phyloP scores from a whole-genome alignment of 2,329 filamentous ascomycete species.

The Sclerotinia nivalis region DNA sequence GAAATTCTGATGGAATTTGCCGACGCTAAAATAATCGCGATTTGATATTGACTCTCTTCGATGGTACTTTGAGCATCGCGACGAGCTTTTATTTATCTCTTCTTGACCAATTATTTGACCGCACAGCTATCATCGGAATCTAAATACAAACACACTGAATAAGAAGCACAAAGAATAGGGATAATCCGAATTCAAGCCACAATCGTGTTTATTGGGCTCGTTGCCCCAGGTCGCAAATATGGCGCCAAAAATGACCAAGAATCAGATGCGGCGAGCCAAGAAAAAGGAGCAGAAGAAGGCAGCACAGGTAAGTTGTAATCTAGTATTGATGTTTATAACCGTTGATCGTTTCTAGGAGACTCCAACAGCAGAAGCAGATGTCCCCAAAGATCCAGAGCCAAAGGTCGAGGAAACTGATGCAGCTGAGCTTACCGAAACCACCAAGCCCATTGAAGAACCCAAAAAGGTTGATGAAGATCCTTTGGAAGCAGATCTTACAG shows the following conservation, averaged over 20 bases:
- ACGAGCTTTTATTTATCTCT: neutral
- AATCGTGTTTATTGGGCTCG: constrained; percentile 23
- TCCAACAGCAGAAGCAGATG: constrained; percentile 36
- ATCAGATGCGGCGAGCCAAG: constrained; percentile 87
- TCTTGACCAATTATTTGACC: neutral
- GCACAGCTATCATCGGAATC: neutral
- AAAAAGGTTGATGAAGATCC: constrained; percentile 36
- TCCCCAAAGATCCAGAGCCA: constrained; percentile 43
- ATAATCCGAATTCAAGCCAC: neutral
- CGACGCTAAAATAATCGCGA: constrained; percentile 33
- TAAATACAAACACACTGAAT: neutral
- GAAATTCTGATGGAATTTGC: constrained; percentile 23
- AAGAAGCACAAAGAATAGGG: neutral
- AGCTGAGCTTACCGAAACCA: neutral
- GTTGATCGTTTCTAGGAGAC: constrained; percentile 39
- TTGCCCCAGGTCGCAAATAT: constrained; percentile 48
- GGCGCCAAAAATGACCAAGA: constrained; percentile 83
- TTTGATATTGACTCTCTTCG: constrained; percentile 28
- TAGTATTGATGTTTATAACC: constrained; percentile 2
- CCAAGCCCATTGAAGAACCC: constrained; percentile 38
- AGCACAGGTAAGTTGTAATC: constrained; percentile 50
- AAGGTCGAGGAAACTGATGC: constrained; percentile 10
- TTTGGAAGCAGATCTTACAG: constrained; percentile 50
- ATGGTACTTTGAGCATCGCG: neutral
- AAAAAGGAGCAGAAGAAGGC: constrained; percentile 88